Evolutionary conservation across 139 green algal species (phyloP).

Genomic region (Tetraselmis striata): DNA sequence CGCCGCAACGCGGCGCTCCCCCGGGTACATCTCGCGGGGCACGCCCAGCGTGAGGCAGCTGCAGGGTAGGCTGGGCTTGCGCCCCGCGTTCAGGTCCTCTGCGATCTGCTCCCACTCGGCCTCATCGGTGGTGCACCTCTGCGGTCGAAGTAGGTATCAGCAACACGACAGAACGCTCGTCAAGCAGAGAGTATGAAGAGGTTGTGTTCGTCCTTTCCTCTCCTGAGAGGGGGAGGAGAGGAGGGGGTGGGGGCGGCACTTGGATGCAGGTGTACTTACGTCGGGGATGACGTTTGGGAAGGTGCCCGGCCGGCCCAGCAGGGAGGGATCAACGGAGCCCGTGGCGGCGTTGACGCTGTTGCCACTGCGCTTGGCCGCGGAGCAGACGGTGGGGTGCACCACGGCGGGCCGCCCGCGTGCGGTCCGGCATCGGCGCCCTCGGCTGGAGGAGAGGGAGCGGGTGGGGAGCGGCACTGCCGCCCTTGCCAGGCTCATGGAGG

Average conservation of each 20-base stretch:
- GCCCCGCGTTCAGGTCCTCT: background rate
- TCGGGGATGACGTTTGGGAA: background rate
- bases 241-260: no score
- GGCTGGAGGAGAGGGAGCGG: no score
- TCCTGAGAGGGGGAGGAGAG: background rate
- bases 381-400: no score
- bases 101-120: background rate
- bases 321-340: background rate
- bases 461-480: no score
- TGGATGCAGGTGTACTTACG: no score
- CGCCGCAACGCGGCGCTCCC: slow-evolving; percentile 65
- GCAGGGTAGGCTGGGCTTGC: background rate
- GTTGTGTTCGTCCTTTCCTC: no score
- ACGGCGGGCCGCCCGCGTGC: no score
- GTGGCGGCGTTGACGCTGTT: background rate
- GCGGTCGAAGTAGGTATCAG: background rate
- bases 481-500: no score
- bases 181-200: background rate
- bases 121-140: background rate
- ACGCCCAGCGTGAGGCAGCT: slow-evolving; percentile 44
- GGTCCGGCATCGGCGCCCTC: no score
- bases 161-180: background rate
- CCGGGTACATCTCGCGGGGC: slow-evolving; percentile 51
- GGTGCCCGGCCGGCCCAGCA: background rate
- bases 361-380: background rate